Conservation (phyloP, 78 protist species). For the Protostelium mycophagum region DNA sequence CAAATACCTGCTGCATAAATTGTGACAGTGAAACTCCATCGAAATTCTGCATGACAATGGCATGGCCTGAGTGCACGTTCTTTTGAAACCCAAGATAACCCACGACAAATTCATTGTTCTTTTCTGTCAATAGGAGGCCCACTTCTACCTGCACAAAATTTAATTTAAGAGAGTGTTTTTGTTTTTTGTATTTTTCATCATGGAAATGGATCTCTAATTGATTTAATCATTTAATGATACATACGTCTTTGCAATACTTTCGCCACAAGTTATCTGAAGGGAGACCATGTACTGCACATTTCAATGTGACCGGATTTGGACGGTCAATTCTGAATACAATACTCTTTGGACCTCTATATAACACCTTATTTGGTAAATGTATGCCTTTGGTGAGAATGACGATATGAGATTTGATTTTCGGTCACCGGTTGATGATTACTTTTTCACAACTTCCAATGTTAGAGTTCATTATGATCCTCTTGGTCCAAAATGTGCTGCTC, state of each 20-base stretch:
- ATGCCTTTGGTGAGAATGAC: too few species aligned
- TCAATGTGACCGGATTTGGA: not conserved
- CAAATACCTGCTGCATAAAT: not conserved
- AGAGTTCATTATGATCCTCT: too few species aligned
- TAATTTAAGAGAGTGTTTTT: too few species aligned
- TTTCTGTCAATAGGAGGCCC: not conserved
- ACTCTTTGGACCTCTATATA: not conserved
- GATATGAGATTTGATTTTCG: too few species aligned
- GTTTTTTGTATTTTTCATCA: too few species aligned
- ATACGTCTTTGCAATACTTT: not conserved
- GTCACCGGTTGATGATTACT: too few species aligned
- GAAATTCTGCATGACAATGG: not conserved
- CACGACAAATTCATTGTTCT: not conserved
- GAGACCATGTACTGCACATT: not conserved
- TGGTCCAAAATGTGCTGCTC: too few species aligned
- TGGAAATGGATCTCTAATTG: not conserved
- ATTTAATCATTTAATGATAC: not conserved
- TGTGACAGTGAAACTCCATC: not conserved
- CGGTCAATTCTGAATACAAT: not conserved
- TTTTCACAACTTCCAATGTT: too few species aligned
- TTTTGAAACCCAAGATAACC: not conserved
- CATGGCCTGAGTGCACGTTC: not conserved
- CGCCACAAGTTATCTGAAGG: not conserved
- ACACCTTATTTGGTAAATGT: too few species aligned
- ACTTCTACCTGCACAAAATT: not conserved